Base-by-base conservation (phyloP, 768 basidiomycete species). In the Tulasnella sp. region DNA sequence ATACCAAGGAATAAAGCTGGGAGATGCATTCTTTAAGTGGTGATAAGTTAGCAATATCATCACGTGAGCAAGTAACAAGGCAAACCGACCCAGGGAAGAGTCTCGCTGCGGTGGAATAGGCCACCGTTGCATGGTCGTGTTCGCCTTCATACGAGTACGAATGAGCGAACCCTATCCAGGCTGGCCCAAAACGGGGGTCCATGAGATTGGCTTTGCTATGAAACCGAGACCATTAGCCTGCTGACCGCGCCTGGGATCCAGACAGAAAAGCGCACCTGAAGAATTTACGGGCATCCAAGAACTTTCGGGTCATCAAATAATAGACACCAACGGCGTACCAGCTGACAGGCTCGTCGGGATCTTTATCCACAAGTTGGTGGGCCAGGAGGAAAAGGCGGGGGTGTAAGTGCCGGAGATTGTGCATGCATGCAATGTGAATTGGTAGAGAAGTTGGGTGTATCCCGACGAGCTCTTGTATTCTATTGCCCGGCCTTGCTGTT, bases 251-350 rank as follows among this genome's bases (percentile, higher is more conserved):
- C 38, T 24, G 2, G 24, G 52, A 62, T 36, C n/a, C 38, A 34
- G 3, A 5, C 44, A n/a, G 34, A 16, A 27, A 12, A 80, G 88
- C n/a, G 72, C 79, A 95, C 96, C 96, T 97, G 84, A 99, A 97
- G 84, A 97, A 99, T 81, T 97, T 92, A 82, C 97, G 88, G 3
- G 97, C 95, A 82, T 97, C 94, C 16, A 91, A 87, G 93, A 94
- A 99, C 83, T 97, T 94, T 75, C 90, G 89, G 39, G 91, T 91
- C 42, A 92, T 90, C 78, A 97, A 89, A 85, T 99, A 99, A 94
- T 97, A 99, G 31, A 98, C 91, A 0, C 97, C 98, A 34, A 99
- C 98, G 5, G 98, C 95, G 85, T 99, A 99, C 98, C 98, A 99
- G 82, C 95, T 97, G 76, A 95, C 90, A 0, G 96, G 92, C 62